Conservation (phyloP, 2,329 filamentous ascomycete species). For the Cercospora sojina region DNA sequence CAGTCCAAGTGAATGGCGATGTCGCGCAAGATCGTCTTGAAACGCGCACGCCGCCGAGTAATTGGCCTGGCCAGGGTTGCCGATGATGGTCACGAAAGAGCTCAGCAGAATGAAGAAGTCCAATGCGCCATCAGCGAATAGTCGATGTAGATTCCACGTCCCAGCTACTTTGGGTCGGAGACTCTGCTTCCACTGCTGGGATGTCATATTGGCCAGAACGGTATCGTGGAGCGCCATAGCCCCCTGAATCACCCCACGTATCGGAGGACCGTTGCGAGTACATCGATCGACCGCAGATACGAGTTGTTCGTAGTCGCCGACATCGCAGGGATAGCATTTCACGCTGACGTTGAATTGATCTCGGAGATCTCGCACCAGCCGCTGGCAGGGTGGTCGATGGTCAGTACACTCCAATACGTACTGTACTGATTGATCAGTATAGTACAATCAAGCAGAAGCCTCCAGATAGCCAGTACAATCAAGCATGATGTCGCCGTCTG, state of each 20-base stretch:
- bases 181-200: constrained; percentile 13
- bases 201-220: constrained; percentile 29
- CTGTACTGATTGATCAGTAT: no score
- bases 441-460: no score
- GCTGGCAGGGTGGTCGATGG: no score
- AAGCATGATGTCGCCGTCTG: no score
- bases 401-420: no score
- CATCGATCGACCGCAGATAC: not conserved
- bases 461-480: no score
- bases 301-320: not conserved
- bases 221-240: constrained; percentile 36
- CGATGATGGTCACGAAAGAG: constrained; percentile 25
- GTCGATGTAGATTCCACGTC: constrained; percentile 28
- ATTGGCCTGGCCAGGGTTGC: constrained; percentile 28
- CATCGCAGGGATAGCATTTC: not conserved
- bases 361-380: not conserved
- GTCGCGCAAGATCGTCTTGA: constrained; percentile 28
- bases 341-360: not conserved
- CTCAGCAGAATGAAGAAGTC: constrained; percentile 37
- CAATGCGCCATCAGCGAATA: constrained; percentile 17
- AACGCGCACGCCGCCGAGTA: constrained; percentile 30
- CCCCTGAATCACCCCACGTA: constrained; percentile 32
- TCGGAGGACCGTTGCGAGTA: not conserved
- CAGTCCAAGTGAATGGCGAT: constrained; percentile 29
- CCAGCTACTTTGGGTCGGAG: constrained; percentile 32